Evolutionary conservation across 2,329 filamentous ascomycete species (phyloP), one percentile per base, ranked within the genome.

Genomic region (Exophiala lecanii-corni): DNA sequence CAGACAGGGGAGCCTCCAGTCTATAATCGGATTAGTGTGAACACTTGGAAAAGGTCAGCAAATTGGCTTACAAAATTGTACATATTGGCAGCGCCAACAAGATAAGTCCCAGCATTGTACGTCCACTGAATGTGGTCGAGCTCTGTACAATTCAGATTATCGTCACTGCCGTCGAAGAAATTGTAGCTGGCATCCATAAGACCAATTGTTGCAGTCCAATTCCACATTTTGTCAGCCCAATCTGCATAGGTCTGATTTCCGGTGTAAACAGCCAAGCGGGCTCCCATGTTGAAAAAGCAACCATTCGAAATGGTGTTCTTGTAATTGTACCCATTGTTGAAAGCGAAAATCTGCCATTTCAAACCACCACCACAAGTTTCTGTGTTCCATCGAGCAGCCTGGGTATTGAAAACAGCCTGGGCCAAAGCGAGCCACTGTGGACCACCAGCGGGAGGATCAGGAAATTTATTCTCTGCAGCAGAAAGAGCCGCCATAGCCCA

Each of bases 401-500:
- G 87, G 38, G 83, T 81, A 67, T 91, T 88, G 64, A 91, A 94
- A 2, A 87, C 83, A 9, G 82, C 84, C 62, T 89, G 84, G 1
- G 77, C 82, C 40, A 92, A 73, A 5, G 81, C 79, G n/a, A 92
- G 73, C 85, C 85, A 94, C 49, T 84, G 80, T 0, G 84, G 79
- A 40, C 81, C 60, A 44, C 74, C 75, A 0, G 69, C 52, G 0
- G 77, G 73, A 3, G 84, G 82, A 55, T 88, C 75, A 2, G 82
- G 82, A 57, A 84, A 91, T 50, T 80, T 81, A 56, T 82, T 78
- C 64, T 94, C 87, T 26, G 84, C 82, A 2, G 87, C 87, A 7
- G 78, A 76, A 72, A 94, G 84, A 47, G 82, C 84, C 1, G 86
- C 79, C 70, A 92, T 75, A n/a, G 78, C 85, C 87, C 87, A 94